These are phyloP conservation scores for Calonectria ilicicola DNA, from an alignment of 2,329 filamentous ascomycete genomes.

Conservation along the genomic window DNA sequence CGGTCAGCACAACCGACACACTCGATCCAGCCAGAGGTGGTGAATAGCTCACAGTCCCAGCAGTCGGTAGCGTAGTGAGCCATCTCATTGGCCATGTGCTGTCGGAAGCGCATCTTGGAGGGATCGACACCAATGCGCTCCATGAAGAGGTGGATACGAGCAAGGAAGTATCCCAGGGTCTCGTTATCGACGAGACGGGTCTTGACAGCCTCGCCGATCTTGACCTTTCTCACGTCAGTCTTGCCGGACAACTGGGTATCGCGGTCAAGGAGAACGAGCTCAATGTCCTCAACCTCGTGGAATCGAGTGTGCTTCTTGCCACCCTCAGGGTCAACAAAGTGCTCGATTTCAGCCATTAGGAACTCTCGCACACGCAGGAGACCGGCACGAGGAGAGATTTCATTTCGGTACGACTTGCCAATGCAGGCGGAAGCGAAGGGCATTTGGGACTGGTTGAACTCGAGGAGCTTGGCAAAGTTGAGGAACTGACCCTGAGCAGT, in stretches of 20 bases:
- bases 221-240: constrained; percentile 78
- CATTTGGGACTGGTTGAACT: constrained; percentile 96
- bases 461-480: constrained; percentile 95
- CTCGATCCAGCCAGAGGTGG: constrained; percentile 96
- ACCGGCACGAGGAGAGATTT: constrained; percentile 93
- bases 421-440: constrained; percentile 97
- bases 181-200: constrained; percentile 92
- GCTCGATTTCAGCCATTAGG: constrained; percentile 98
- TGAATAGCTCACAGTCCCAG: constrained; percentile 96
- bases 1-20: constrained; percentile 97
- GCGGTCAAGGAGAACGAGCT: constrained; percentile 86
- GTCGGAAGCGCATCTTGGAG: constrained; percentile 92
- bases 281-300: constrained; percentile 83
- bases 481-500: constrained; percentile 98
- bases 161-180: constrained; percentile 97
- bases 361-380: constrained; percentile 96
- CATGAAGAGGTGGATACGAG: constrained; percentile 92
- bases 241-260: constrained; percentile 89
- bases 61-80: constrained; percentile 96
- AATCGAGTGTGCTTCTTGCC: constrained; percentile 96
- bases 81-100: constrained; percentile 87
- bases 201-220: constrained; percentile 88
- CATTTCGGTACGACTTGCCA: constrained; percentile 97
- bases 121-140: constrained; percentile 88
- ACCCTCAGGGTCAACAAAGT: constrained; percentile 94